Evolutionary conservation across 2,329 filamentous ascomycete genomes (phyloP), one percentile per base, ranked within the genome.

Genomic region (Ramularia endophylla): DNA sequence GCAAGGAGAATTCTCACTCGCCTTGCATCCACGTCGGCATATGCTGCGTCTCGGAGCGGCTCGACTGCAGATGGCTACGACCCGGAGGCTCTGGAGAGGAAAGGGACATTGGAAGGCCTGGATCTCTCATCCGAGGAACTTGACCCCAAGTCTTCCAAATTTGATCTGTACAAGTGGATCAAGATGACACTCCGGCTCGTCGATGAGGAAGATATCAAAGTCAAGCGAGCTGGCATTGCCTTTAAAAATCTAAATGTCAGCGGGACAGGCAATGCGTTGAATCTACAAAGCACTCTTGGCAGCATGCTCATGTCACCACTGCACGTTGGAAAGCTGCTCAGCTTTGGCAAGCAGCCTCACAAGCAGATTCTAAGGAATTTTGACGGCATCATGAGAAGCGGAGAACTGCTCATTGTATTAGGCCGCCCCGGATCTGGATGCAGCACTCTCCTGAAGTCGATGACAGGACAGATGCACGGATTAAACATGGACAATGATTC

Each of bases 201-300:
- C 27, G 69, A 77, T 27, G 70, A 71, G 13, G 75, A 82, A 43
- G 74, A 76, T 0, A 65, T 81, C 33, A 70, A 68, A 43, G 63
- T 66, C 46, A 73, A 67, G 50, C 66, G 67, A 5, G 74, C 80
- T 0, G 80, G 81, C 3, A 69, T 86, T 5, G 73, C 75, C 0
- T 85, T 79, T 64, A 77, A 77, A 45, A 71, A 83, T 38, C 70
- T 87, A 25, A 75, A 75, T 41, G 79, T 87, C 0, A 80, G 71
- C 5, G 83, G 83, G 0, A 80, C 79, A 0, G 83, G 81, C 0
- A 72, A 75, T 2, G 80, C 80, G 0, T 58, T 87, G 17, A 80
- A 85, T 48, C 66, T 86, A 1, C 84, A 88, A 56, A 69, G 79
- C 41, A 86, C 77, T 2, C 79, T 87, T 3, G 71, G 68, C 2